phyloP scores from a whole-genome alignment of 106 monocot species.

The Gastrodia elata region DNA sequence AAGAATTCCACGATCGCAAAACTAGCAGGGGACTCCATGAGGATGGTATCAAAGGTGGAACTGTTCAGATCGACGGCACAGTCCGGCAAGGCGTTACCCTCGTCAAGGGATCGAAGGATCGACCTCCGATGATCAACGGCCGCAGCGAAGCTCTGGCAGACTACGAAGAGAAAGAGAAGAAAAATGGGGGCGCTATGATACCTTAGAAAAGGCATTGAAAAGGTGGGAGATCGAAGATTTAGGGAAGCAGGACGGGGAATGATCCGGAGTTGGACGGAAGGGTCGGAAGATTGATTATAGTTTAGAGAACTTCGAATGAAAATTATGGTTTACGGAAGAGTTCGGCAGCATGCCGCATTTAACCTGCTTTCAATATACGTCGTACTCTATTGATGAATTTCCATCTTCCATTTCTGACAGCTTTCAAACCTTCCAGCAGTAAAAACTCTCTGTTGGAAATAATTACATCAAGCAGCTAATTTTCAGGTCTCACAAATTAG shows the following conservation, averaged over 20 bases:
- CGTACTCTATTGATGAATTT: too few relatives aligned
- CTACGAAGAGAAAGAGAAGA: conserved; percentile 7
- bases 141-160: conserved; percentile 4
- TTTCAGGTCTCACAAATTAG: too few relatives aligned
- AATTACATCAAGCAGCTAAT: too few relatives aligned
- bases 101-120: conserved; percentile 20
- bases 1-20: conserved; percentile 93
- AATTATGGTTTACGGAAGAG: too few relatives aligned
- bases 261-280: background rate
- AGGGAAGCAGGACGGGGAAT: background rate
- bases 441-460: too few relatives aligned
- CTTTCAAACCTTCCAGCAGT: too few relatives aligned
- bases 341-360: too few relatives aligned
- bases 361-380: too few relatives aligned
- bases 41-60: conserved; percentile 44
- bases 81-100: conserved; percentile 23
- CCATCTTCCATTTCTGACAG: too few relatives aligned
- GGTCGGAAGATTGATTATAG: background rate
- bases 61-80: conserved; percentile 66
- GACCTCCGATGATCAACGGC: conserved; percentile 10
- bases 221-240: background rate
- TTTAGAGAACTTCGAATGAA: too few relatives aligned
- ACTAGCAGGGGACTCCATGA: conserved; percentile 41
- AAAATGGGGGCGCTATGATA: background rate
- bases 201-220: conserved; percentile 1